These are phyloP conservation scores for Colletotrichum sp. DNA, from an alignment of 2,329 filamentous ascomycete species.

Conservation along the genomic window DNA sequence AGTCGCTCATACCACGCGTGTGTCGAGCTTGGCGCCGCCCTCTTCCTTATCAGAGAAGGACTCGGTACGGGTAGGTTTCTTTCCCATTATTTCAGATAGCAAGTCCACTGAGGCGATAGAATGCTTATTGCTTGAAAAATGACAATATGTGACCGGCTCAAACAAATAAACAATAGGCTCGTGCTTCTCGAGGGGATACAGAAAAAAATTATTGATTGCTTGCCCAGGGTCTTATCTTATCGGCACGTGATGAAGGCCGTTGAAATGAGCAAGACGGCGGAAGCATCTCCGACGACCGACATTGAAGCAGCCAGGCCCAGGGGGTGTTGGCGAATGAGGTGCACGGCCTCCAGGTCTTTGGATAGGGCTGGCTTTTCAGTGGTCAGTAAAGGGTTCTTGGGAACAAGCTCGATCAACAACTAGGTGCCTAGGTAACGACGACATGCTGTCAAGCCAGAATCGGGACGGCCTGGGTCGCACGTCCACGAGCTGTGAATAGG, in stretches of 20 bases:
- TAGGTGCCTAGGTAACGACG: not conserved
- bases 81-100: not conserved
- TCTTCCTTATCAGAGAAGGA: constrained; percentile 14
- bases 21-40: constrained; percentile 9
- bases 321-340: not conserved
- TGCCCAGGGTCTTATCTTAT: constrained; percentile 15
- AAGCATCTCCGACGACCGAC: not conserved
- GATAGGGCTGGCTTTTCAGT: constrained; percentile 1
- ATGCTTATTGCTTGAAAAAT: not conserved
- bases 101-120: not conserved
- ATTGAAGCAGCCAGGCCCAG: not conserved
- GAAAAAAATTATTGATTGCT: constrained; percentile 6
- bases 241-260: not conserved
- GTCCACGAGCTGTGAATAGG: not conserved
- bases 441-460: not conserved
- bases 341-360: not conserved
- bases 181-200: not conserved
- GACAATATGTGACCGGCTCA: not conserved
- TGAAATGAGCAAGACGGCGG: not conserved
- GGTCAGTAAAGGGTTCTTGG: not conserved
- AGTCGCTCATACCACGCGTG: constrained; percentile 8
- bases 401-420: not conserved
- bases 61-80: not conserved
- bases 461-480: not conserved
- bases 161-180: not conserved